Conservation (phyloP, 176 grass and related monocot genomes). For the Ampelocalamus luodianensis region DNA sequence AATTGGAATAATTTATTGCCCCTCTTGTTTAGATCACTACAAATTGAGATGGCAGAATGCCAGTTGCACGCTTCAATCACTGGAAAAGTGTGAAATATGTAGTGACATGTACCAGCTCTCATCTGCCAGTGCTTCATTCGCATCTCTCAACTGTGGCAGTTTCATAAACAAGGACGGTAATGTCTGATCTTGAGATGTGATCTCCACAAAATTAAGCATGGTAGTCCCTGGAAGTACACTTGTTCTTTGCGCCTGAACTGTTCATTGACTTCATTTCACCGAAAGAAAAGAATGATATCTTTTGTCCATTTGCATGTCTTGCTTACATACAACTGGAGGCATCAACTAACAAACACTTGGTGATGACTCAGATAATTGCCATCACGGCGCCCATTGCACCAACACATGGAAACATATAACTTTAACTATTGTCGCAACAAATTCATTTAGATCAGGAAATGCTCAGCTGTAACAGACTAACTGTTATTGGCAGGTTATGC, state of each 20-base stretch:
- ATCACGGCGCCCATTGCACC: neutral
- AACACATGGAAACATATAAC: slow-evolving; percentile 18
- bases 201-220: neutral
- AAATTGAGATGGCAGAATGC: neutral
- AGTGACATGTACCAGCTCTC: neutral
- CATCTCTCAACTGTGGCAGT: neutral
- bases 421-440: neutral
- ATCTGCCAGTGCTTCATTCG: neutral
- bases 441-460: neutral
- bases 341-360: neutral
- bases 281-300: neutral
- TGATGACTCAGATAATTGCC: neutral
- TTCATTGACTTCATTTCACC: neutral
- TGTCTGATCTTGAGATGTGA: neutral
- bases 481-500: neutral
- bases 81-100: neutral
- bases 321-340: slow-evolving; percentile 10
- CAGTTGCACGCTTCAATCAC: neutral
- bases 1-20: neutral
- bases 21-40: neutral
- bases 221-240: neutral
- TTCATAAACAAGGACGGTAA: neutral
- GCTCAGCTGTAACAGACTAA: neutral
- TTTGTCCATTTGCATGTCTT: neutral
- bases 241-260: neutral